Evolutionary conservation across 192 early-diverging fungal genomes (phyloP), one percentile per base, ranked within the genome.

Genomic region (Glomus cerebriforme): DNA sequence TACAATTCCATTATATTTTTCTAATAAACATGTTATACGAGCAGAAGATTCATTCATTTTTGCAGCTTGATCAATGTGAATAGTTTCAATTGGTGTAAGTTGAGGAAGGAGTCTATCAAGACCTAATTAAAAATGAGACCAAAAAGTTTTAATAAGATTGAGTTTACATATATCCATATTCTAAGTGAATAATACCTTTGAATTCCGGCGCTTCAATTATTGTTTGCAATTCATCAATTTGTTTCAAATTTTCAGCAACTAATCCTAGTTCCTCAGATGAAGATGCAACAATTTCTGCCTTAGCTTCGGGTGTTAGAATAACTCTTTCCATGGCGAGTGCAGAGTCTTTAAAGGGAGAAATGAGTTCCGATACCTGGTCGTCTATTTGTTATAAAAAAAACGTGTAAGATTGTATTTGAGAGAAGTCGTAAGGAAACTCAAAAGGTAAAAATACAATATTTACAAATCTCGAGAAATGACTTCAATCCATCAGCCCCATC

Each of bases 1-100:
- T 83, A 86, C 85, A 59, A 75, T 73, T 71, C 78, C 67, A 75
- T 85, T 86, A 72, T 86, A 86, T 60, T 68, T 76, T n/a, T 84
- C 80, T 80, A 86, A 78, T n/a, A 84, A 59, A n/a, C 54, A 39
- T 27, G 83, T 81, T 62, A 84, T 39, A 10, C 77, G 58, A 3
- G 76, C 43, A 27, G 85, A 85, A 7, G 71, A 43, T 66, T 84
- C 75, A 49, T 75, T 71, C 13, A 80, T 24, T 71, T 77, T 43
- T 7, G 59, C 73, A 27, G 47, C 43, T 78, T 86, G 85, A 19
- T 85, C 78, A 6, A 59, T 24, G 63, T 85, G 83, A 32, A 39
- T 39, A n/a, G 80, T 60, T 59, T 85, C 82, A 26, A 86, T 65
- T 27, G 80, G 82, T 26, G 80, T 47, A 37, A 86, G 58, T 32